Base-by-base conservation (phyloP, 495 filamentous ascomycete species). In the Aspergillus cristatus region DNA sequence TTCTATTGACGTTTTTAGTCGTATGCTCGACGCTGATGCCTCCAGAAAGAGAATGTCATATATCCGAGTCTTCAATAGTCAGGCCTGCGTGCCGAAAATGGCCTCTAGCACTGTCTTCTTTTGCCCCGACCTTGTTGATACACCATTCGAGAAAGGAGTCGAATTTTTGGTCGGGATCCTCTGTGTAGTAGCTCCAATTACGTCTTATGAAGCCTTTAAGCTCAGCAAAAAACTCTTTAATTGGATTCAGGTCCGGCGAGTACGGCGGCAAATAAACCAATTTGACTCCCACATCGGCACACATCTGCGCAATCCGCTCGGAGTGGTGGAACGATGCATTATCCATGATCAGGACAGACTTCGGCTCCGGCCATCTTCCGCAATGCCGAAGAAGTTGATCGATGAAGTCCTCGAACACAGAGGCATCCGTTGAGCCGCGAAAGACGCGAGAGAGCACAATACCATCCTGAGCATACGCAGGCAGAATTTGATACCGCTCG, bases 271-370 rank as follows among this genome's bases (percentile, higher is more conserved):
- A 41, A 39, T 57, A 61, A 11, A 58, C 24, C 5, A 61, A 40
- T 26, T 41, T 56, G 10, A 65, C 61, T 24, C 61, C 51, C 16
- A 49, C 53, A 7, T 55, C 42, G 6, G 31, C n/a, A 34, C 52
- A 67, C 42, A 61, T 45, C 35, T 60, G 43, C 37, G 54, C 37
- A 16, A 63, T 51, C 33, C 48, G 28, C 20, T 54, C 45, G 14
- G 36, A 53, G 37, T 51, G 45, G 38, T 64, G 47, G 37, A 63
- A 55, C n/a, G 56, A 61, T 18, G 51, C 53, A 50, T 65, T 64
- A 37, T 65, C 28, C 28, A 30, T 30, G 4, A 68, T 35, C 24
- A 68, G 33, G 16, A 68, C 60, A 11, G 51, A 68, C 22, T 55
- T 60, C 18, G 47, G 61, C 40, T 57, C 50, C 11, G 52, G 61